These are phyloP conservation scores for Hypoxylon sp. DNA, from an alignment of 2,329 filamentous ascomycete species.

Conservation along the genomic window DNA sequence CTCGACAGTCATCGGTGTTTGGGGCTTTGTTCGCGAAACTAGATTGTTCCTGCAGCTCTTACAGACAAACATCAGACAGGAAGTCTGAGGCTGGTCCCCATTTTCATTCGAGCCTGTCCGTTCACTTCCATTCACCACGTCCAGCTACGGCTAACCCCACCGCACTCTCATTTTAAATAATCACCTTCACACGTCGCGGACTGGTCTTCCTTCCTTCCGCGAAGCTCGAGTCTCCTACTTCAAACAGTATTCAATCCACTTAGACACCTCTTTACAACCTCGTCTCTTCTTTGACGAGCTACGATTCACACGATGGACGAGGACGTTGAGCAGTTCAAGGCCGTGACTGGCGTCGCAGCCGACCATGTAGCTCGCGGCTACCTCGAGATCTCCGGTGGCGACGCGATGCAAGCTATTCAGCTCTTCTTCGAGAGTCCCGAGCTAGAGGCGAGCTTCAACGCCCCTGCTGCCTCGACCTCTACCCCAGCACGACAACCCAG, in stretches of 20 bases:
- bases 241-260: not conserved
- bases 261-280: not conserved
- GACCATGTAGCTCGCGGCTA: slow-evolving; percentile 83
- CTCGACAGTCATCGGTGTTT: slow-evolving; percentile 7
- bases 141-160: not conserved
- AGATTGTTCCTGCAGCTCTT: slow-evolving; percentile 1
- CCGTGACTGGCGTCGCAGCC: slow-evolving; percentile 79
- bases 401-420: slow-evolving; percentile 86
- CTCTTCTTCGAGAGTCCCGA: slow-evolving; percentile 93
- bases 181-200: not conserved
- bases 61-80: slow-evolving; percentile 1
- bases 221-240: not conserved
- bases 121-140: slow-evolving; percentile 12
- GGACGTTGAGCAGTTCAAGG: slow-evolving; percentile 80
- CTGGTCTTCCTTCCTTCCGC: not conserved
- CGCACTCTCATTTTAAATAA: not conserved
- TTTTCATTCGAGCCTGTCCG: slow-evolving; percentile 9
- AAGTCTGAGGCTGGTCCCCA: slow-evolving; percentile 8
- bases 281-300: not conserved
- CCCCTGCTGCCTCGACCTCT: slow-evolving; percentile 54
- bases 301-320: slow-evolving; percentile 70
- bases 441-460: slow-evolving; percentile 64
- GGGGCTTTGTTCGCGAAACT: slow-evolving; percentile 11
- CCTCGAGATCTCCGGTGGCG: slow-evolving; percentile 84
- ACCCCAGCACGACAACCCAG: slow-evolving; percentile 54